phyloP scores from a whole-genome alignment of 306 rosid genomes.

The Prinsepia uniflora region DNA sequence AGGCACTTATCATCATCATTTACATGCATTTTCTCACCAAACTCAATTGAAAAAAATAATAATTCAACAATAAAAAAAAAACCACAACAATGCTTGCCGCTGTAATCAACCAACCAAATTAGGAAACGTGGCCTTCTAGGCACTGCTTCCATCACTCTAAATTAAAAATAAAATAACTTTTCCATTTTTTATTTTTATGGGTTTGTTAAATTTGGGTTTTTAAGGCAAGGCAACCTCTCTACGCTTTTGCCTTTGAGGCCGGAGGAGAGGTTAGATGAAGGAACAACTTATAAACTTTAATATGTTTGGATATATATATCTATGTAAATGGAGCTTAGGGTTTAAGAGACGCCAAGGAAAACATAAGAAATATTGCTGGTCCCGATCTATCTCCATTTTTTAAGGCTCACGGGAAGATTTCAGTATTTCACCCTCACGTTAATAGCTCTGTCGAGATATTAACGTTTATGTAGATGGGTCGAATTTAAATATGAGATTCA shows the following conservation, averaged over 20 bases:
- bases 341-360: not conserved
- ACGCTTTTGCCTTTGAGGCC: constrained; percentile 39
- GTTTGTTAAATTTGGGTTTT: constrained; percentile 1
- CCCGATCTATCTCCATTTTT: not conserved
- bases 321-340: not conserved
- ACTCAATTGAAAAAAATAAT: too few species aligned
- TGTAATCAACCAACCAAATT: constrained; percentile 39
- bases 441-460: not conserved
- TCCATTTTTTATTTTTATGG: not conserved
- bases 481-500: too few species aligned
- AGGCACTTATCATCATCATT: not conserved
- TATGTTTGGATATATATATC: too few species aligned
- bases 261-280: not conserved
- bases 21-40: too few species aligned
- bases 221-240: constrained; percentile 23
- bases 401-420: not conserved
- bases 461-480: too few species aligned
- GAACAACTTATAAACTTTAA: not conserved
- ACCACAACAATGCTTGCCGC: constrained; percentile 31
- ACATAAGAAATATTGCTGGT: not conserved
- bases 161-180: not conserved
- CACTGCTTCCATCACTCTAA: constrained; percentile 17
- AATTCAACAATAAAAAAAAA: not conserved
- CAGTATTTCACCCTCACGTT: not conserved
- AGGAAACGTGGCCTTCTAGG: constrained; percentile 36